Conservation (phyloP, 2,329 filamentous ascomycete species). For the Alternaria panax region DNA sequence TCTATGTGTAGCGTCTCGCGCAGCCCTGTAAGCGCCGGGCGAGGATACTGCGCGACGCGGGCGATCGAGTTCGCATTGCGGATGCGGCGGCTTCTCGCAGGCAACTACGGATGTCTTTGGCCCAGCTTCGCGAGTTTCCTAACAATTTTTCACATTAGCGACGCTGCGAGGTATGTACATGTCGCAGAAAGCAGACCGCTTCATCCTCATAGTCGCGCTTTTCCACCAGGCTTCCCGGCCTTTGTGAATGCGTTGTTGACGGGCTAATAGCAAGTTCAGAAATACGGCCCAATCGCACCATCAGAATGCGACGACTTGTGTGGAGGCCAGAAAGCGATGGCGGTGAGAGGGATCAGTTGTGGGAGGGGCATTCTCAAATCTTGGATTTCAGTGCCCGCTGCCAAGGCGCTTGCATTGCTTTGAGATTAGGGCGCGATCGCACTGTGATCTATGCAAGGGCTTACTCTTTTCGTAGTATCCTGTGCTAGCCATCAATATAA, state of each 20-base stretch:
- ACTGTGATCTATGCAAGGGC: neutral
- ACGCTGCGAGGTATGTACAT: slow-evolving; percentile 14
- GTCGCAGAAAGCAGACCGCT: slow-evolving; percentile 22
- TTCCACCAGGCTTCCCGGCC: slow-evolving; percentile 11
- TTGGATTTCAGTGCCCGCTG: slow-evolving; percentile 2
- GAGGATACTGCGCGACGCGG: slow-evolving; percentile 20
- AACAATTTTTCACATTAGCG: slow-evolving; percentile 29
- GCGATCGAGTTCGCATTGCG: slow-evolving; percentile 20
- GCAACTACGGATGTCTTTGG: neutral
- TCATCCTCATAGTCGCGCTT: slow-evolving; percentile 12
- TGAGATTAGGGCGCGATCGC: neutral
- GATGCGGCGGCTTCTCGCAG: slow-evolving; percentile 13
- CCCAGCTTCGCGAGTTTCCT: slow-evolving; percentile 3
- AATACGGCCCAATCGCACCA: neutral
- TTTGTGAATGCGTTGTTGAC: slow-evolving; percentile 7
- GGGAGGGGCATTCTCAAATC: slow-evolving; percentile 16
- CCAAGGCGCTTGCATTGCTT: slow-evolving; percentile 9
- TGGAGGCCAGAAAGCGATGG: slow-evolving; percentile 9
- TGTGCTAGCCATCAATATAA: neutral
- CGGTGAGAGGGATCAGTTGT: slow-evolving; percentile 21
- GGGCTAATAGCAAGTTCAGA: neutral
- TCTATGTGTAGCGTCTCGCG: slow-evolving; percentile 38
- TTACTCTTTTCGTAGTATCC: neutral
- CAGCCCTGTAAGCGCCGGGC: slow-evolving; percentile 36
- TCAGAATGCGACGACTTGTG: slow-evolving; percentile 2